These are phyloP conservation scores for Clitopilus passeckerianus DNA, from an alignment of 768 basidiomycete genomes.

Conservation along the genomic window DNA sequence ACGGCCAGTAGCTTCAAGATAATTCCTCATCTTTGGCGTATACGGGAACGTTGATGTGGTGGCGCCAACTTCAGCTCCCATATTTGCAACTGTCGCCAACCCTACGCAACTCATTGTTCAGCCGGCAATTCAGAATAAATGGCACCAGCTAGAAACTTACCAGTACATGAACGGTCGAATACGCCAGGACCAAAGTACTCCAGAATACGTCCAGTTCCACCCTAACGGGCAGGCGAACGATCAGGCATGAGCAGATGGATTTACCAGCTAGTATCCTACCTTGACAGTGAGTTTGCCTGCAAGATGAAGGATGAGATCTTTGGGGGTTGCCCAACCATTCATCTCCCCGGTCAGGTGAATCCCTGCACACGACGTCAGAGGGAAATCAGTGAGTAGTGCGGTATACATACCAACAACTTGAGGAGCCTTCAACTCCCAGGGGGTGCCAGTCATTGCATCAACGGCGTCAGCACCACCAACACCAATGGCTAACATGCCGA, in stretches of 20 bases:
- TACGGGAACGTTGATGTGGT: constrained; percentile 99
- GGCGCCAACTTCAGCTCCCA: constrained; percentile 99
- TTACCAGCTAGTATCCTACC: constrained; percentile 32
- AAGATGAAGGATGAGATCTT: constrained; percentile 92
- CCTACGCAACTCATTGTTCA: constrained; percentile 34
- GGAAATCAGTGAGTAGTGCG: too few species aligned
- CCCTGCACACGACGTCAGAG: constrained; percentile 38
- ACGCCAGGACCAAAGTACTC: constrained; percentile 98
- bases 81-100: constrained; percentile 94
- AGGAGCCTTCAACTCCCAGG: constrained; percentile 96
- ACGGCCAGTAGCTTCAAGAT: constrained; percentile 87
- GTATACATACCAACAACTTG: constrained; percentile 58
- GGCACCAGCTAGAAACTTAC: constrained; percentile 26
- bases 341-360: constrained; percentile 86
- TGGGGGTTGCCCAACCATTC: constrained; percentile 89
- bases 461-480: constrained; percentile 99
- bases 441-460: constrained; percentile 96
- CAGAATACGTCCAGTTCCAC: constrained; percentile 92
- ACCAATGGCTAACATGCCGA: constrained; percentile 95
- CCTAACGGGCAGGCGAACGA: constrained; percentile 38
- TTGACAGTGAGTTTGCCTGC: constrained; percentile 92
- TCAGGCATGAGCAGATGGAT: neutral
- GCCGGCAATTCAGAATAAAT: neutral
- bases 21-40: constrained; percentile 82
- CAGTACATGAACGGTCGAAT: constrained; percentile 85